phyloP scores from a whole-genome alignment of 805 yeast species.

The Myxozyma lipomycoides region DNA sequence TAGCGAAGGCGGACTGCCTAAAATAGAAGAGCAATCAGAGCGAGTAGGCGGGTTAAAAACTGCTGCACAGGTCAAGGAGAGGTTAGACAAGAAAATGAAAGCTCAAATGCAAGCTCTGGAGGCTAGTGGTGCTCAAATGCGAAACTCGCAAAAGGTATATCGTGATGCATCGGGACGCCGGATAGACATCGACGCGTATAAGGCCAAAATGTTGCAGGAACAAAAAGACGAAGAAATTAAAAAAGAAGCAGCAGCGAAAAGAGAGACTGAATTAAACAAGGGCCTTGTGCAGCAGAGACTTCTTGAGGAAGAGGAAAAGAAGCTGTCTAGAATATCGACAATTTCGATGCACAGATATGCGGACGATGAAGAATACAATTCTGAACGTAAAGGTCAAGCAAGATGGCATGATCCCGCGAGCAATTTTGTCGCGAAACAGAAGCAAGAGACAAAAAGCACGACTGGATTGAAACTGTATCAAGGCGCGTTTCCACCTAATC shows the following conservation, averaged over 20 bases:
- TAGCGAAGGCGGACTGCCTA: background rate
- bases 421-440: constrained; percentile 40
- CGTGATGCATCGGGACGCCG: constrained; percentile 61
- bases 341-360: constrained; percentile 37
- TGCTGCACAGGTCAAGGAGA: constrained; percentile 42
- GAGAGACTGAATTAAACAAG: constrained; percentile 34
- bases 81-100: constrained; percentile 38
- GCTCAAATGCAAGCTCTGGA: constrained; percentile 22
- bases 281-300: constrained; percentile 43
- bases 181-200: constrained; percentile 42
- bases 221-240: constrained; percentile 33
- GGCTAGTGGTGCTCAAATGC: constrained; percentile 17
- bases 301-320: constrained; percentile 38
- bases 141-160: constrained; percentile 43
- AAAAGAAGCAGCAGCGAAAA: constrained; percentile 29
- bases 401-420: constrained; percentile 63
- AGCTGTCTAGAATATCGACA: constrained; percentile 33
- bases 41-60: constrained; percentile 46
- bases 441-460: constrained; percentile 28
- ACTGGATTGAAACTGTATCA: constrained; percentile 55
- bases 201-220: constrained; percentile 30
- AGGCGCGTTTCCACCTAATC: constrained; percentile 57
- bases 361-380: constrained; percentile 42
- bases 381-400: constrained; percentile 36
- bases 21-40: background rate